Conservation (phyloP, 1,284 basidiomycete species). For the Pterulicium gracile region DNA sequence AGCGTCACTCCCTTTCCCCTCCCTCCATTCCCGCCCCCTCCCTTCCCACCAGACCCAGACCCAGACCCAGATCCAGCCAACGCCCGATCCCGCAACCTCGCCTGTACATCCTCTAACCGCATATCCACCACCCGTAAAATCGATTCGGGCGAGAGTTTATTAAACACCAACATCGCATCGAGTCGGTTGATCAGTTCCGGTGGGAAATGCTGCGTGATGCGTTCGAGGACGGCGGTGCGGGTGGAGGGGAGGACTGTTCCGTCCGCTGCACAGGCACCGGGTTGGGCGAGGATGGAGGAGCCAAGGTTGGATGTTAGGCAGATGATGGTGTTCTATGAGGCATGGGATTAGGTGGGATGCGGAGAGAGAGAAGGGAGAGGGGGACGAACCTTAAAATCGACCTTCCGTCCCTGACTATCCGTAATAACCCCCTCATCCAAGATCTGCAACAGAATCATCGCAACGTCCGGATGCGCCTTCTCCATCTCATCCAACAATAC, state of each 20-base stretch:
- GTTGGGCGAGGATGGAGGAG: constrained; percentile 67
- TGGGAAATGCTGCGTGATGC: constrained; percentile 73
- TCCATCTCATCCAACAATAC: constrained; percentile 83
- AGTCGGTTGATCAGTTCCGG: constrained; percentile 88
- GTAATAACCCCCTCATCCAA: constrained; percentile 88
- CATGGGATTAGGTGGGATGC: background rate
- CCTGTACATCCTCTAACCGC: constrained; percentile 66
- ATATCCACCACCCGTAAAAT: constrained; percentile 74
- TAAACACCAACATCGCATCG: constrained; percentile 84
- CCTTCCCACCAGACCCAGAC: background rate
- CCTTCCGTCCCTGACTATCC: constrained; percentile 70
- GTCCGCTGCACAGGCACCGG: constrained; percentile 49
- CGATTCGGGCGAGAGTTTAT: constrained; percentile 68
- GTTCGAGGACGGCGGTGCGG: constrained; percentile 59
- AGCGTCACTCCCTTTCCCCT: constrained; percentile 44
- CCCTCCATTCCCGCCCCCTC: constrained; percentile 65
- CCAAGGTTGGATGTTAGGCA: constrained; percentile 54
- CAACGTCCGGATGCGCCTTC: constrained; percentile 88
- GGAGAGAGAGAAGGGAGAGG: background rate
- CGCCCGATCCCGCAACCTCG: constrained; percentile 49
- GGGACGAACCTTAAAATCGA: constrained; percentile 63
- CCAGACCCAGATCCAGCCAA: background rate
- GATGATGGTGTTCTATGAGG: constrained; percentile 69
- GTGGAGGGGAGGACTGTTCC: constrained; percentile 62
- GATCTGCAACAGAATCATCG: constrained; percentile 87